Evolutionary conservation across 2,329 filamentous ascomycete species (phyloP), one percentile per base, ranked within the genome.

Genomic region (Colletotrichum euphorbiae): DNA sequence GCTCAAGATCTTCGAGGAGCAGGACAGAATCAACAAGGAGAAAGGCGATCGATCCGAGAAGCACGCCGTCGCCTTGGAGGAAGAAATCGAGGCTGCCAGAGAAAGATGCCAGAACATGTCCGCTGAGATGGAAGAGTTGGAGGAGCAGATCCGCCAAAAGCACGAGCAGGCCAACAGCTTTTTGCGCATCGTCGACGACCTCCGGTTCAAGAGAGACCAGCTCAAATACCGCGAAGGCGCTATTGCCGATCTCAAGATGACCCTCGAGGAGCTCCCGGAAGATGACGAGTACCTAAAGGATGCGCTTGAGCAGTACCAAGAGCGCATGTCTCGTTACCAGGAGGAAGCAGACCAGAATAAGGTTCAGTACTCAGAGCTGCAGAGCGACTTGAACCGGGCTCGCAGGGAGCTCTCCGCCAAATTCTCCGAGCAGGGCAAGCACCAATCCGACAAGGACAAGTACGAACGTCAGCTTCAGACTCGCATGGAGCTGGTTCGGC

Each of bases 11-110:
- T 87, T 91, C 67, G 93, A 97, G 76, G 85, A 89, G 45, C 88
- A 94, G 71, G 90, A 92, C 71, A 96, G 96, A 77, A 83, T 87
- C 52, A 91, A 96, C 78, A 98, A 98, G 76, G 92, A 96, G 67
- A 91, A 90, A 67, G 94, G 91, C 7, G 91, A 94, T 61, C 87
- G 89, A 70, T 87, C 88, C 3, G 85, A 93, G 77, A 91, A 89
- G 75, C 83, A 87, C 52, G 89, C 89, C 48, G 82, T 86, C 19
- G 85, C 85, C 43, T 82, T 98, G 19, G 86, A 90, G 72, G 82
- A 82, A 2, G 89, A 93, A 72, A 91, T 93, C 55, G 87, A 91
- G 58, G 80, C 77, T 2, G 81, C 90, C n/a, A 81, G 84, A 1
- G 83, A 84, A 19, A 84, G 91, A 72, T 88, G 87, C 52, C 82